Evolutionary conservation across 164 flowering plant species (phyloP).

Genomic region (Malania oleifera): DNA sequence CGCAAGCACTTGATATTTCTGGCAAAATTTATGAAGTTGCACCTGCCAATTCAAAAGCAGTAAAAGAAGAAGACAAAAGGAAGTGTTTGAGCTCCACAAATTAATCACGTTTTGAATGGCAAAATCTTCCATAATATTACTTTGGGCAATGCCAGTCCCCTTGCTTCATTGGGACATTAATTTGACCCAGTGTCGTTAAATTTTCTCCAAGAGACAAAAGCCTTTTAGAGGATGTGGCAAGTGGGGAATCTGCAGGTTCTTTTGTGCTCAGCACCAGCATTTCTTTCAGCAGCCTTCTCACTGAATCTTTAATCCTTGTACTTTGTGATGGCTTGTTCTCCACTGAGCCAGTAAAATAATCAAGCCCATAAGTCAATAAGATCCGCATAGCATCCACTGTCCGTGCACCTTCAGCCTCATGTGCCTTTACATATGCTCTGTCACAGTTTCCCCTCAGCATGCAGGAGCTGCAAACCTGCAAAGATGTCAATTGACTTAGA

Average conservation of each 20-base stretch:
- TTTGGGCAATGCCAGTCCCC: slow-evolving; percentile 88
- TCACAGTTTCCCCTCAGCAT: slow-evolving; percentile 76
- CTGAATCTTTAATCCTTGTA: slow-evolving; percentile 50
- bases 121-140: slow-evolving; percentile 29
- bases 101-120: background rate
- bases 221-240: slow-evolving; percentile 10
- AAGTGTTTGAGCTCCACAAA: background rate
- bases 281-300: slow-evolving; percentile 55
- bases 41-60: slow-evolving; percentile 36
- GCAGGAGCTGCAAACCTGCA: slow-evolving; percentile 83
- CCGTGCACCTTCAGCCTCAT: slow-evolving; percentile 57
- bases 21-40: slow-evolving; percentile 78
- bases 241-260: slow-evolving; percentile 23
- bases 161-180: slow-evolving; percentile 45
- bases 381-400: slow-evolving; percentile 89
- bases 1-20: slow-evolving; percentile 75
- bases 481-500: slow-evolving; percentile 13
- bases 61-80: background rate
- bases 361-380: slow-evolving; percentile 67
- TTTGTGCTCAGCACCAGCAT: slow-evolving; percentile 43
- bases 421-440: slow-evolving; percentile 75
- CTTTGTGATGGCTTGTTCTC: slow-evolving; percentile 47
- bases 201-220: slow-evolving; percentile 7
- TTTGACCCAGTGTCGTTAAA: slow-evolving; percentile 21
- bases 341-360: slow-evolving; percentile 37